Evolutionary conservation across 768 basidiomycete species (phyloP).

Genomic region (Amanita brunnescens): DNA sequence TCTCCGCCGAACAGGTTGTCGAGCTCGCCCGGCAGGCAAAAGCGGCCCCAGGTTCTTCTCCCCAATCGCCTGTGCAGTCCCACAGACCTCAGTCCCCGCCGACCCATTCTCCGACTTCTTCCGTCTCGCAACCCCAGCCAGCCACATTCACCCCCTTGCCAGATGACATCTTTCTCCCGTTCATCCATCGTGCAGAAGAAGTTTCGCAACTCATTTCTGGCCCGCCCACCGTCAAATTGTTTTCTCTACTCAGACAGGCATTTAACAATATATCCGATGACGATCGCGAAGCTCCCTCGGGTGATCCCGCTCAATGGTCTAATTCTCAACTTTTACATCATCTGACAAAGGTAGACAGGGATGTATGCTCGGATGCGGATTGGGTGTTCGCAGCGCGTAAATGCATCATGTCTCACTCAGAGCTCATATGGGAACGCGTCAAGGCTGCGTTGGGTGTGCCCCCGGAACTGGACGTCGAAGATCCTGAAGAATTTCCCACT

Average conservation of each 20-base stretch:
- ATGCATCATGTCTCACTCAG: constrained; percentile 69
- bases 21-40: constrained; percentile 62
- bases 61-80: constrained; percentile 11
- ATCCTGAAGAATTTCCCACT: constrained; percentile 17
- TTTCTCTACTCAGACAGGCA: constrained; percentile 66
- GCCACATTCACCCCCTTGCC: constrained; percentile 70
- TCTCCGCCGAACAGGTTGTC: constrained; percentile 67
- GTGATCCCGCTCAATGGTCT: constrained; percentile 64
- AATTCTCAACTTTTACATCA: constrained; percentile 62
- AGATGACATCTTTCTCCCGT: constrained; percentile 74
- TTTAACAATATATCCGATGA: constrained; percentile 30
- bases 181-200: constrained; percentile 75
- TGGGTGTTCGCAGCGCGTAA: constrained; percentile 71
- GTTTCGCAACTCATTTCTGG: constrained; percentile 58
- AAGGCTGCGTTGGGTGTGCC: constrained; percentile 86
- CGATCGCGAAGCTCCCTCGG: constrained; percentile 23
- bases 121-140: constrained; percentile 21
- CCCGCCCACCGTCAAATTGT: constrained; percentile 60
- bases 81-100: constrained; percentile 19
- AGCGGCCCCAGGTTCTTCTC: constrained; percentile 21
- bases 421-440: constrained; percentile 87
- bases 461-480: constrained; percentile 68
- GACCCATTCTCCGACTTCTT: constrained; percentile 9
- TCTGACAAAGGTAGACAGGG: constrained; percentile 56
- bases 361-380: constrained; percentile 53